Evolutionary conservation across 495 filamentous ascomycete species (phyloP).

Genomic region (Penicillium chermesinum): DNA sequence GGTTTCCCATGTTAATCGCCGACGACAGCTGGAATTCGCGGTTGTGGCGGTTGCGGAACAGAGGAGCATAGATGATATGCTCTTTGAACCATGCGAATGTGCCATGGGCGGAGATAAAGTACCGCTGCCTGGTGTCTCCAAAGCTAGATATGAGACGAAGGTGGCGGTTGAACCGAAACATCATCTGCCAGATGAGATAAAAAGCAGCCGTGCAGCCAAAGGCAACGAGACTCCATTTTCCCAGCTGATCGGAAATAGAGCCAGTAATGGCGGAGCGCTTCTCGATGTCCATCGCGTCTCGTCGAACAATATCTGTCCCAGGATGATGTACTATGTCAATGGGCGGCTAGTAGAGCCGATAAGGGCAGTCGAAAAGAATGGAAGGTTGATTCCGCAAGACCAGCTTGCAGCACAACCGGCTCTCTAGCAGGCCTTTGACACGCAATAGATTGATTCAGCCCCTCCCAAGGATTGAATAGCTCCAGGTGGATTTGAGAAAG

Average conservation of each 20-base stretch:
- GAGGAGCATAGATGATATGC: constrained; percentile 76
- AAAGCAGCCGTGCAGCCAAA: constrained; percentile 49
- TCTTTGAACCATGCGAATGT: constrained; percentile 66
- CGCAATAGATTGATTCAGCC: no score
- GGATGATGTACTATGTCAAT: background rate
- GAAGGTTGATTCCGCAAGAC: background rate
- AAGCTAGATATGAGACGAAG: constrained; percentile 72
- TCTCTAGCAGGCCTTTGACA: no score
- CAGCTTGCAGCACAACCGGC: background rate
- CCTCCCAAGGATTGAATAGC: no score
- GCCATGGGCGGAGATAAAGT: constrained; percentile 43
- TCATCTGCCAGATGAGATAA: constrained; percentile 49
- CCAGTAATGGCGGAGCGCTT: constrained; percentile 31
- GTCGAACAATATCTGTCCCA: background rate
- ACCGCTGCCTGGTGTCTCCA: constrained; percentile 63
- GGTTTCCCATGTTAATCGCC: constrained; percentile 74
- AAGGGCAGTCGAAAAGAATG: no score
- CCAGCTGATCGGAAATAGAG: constrained; percentile 8
- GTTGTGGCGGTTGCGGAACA: constrained; percentile 79
- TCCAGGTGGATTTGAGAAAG: no score
- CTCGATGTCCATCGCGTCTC: constrained; percentile 11
- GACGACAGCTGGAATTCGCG: constrained; percentile 74
- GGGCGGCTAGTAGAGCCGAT: no score
- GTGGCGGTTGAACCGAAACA: constrained; percentile 50
- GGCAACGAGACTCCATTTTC: constrained; percentile 37